A percentile compares a stretch with the other conserved stretches of the same genome.
Conservation (phyloP, 257 asterid species). For the Solanum tarapatanum region DNA sequence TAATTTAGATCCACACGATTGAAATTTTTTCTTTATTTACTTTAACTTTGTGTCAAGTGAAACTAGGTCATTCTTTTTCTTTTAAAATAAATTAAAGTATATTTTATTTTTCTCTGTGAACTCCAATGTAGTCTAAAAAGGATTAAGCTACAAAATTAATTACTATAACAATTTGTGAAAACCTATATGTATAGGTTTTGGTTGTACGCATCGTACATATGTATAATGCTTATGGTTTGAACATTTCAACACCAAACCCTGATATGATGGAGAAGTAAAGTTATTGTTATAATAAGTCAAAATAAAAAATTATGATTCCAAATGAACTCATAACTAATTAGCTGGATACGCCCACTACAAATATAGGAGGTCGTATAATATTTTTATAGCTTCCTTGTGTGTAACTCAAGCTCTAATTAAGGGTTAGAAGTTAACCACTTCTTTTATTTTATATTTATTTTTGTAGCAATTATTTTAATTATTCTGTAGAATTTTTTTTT, state of each 20-base stretch:
- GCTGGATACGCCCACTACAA: not conserved
- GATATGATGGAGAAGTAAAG: not conserved
- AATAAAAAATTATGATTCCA: not conserved
- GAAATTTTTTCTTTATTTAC: too few relatives aligned
- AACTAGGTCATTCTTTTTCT: too few relatives aligned
- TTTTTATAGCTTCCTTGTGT: not conserved
- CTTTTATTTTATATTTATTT: too few relatives aligned
- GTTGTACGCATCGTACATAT: not conserved
- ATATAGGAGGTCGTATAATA: too few relatives aligned
- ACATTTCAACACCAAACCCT: not conserved
- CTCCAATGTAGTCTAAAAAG: too few relatives aligned
- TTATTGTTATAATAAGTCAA: not conserved
- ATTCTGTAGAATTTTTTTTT: not conserved
- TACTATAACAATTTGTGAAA: not conserved
- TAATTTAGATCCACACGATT: too few relatives aligned
- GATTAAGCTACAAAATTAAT: too few relatives aligned
- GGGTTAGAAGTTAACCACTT: not conserved
- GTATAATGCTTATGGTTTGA: not conserved
- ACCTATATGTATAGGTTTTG: not conserved
- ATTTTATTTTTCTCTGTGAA: too few relatives aligned
- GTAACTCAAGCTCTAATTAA: not conserved
- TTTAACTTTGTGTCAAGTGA: too few relatives aligned
- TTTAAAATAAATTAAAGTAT: too few relatives aligned
- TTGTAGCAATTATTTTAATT: too few relatives aligned
- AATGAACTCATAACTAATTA: not conserved